phyloP scores from a whole-genome alignment of 495 filamentous ascomycete species.

The Penicillium herquei region DNA sequence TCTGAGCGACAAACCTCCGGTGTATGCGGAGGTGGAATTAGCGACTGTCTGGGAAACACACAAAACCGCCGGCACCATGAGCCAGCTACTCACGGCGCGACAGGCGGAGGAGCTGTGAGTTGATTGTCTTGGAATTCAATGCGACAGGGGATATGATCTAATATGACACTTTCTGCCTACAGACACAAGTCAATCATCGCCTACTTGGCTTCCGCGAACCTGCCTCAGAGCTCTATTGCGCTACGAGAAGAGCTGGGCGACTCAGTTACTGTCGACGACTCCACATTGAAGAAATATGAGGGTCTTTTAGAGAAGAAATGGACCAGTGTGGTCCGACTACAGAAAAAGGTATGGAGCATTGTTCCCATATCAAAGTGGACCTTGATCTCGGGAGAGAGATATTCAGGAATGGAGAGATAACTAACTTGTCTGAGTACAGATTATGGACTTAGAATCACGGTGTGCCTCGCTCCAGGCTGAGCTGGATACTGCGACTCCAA shows the following conservation, averaged over 20 bases:
- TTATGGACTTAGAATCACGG: conserved; percentile 87
- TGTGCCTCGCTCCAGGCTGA: conserved; percentile 72
- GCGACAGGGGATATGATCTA: conserved; percentile 8
- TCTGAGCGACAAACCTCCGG: conserved; percentile 10
- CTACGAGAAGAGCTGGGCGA: conserved; percentile 48
- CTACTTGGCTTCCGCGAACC: conserved; percentile 73
- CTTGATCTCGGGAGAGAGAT: neutral
- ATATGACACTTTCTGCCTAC: conserved; percentile 14
- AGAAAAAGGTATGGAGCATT: conserved; percentile 70
- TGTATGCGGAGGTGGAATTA: conserved; percentile 22
- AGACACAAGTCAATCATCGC: conserved; percentile 91
- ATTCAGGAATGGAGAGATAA: neutral
- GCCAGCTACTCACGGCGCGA: conserved; percentile 70
- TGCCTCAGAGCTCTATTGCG: conserved; percentile 64
- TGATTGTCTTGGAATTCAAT: neutral
- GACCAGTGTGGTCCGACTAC: conserved; percentile 89
- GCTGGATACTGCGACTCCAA: conserved; percentile 81
- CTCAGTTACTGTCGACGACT: conserved; percentile 61
- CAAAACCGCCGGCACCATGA: conserved; percentile 52
- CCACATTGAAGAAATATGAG: conserved; percentile 60
- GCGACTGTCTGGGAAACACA: conserved; percentile 20
- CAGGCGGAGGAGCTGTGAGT: conserved; percentile 90
- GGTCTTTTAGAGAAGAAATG: conserved; percentile 93
- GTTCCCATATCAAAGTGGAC: neutral
- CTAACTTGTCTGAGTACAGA: conserved; percentile 49